phyloP scores from a whole-genome alignment of 2,329 filamentous ascomycete genomes.

The Phoma herbarum region DNA sequence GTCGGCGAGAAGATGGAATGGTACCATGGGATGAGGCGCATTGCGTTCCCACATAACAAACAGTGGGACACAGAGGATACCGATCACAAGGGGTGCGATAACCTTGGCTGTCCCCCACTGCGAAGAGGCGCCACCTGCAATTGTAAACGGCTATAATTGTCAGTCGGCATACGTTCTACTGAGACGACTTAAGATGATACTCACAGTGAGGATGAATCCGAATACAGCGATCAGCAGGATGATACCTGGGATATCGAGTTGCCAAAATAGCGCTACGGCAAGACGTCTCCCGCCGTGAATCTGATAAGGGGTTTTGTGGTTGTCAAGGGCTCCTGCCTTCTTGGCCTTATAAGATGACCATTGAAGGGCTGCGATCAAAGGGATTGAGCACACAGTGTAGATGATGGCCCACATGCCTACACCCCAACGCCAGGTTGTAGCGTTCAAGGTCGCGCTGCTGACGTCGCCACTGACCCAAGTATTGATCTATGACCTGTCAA shows the following conservation, averaged over 20 bases:
- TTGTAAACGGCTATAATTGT: slow-evolving; percentile 54
- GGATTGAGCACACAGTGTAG: slow-evolving; percentile 64
- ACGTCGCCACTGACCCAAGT: slow-evolving; percentile 71
- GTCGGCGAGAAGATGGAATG: slow-evolving; percentile 69
- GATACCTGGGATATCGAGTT: slow-evolving; percentile 63
- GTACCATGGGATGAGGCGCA: slow-evolving; percentile 63
- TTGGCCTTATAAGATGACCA: slow-evolving; percentile 63
- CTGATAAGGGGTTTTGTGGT: slow-evolving; percentile 57
- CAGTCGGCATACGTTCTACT: background rate
- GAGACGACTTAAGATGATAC: background rate
- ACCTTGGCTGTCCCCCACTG: slow-evolving; percentile 63
- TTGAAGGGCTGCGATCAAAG: slow-evolving; percentile 62
- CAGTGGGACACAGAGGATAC: slow-evolving; percentile 58
- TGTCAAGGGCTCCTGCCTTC: slow-evolving; percentile 58
- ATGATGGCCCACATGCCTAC: slow-evolving; percentile 68
- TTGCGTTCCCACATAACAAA: slow-evolving; percentile 65
- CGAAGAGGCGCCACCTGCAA: slow-evolving; percentile 60
- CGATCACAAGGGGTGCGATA: slow-evolving; percentile 61
- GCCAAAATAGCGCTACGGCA: slow-evolving; percentile 61
- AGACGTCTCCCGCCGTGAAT: slow-evolving; percentile 52
- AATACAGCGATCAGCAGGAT: slow-evolving; percentile 58
- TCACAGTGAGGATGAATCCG: slow-evolving; percentile 55
- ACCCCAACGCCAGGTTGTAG: slow-evolving; percentile 68
- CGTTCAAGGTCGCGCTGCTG: slow-evolving; percentile 59
- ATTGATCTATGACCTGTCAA: slow-evolving; percentile 52